phyloP scores from a whole-genome alignment of 163 green algal genomes.

The Volvox carteri region DNA sequence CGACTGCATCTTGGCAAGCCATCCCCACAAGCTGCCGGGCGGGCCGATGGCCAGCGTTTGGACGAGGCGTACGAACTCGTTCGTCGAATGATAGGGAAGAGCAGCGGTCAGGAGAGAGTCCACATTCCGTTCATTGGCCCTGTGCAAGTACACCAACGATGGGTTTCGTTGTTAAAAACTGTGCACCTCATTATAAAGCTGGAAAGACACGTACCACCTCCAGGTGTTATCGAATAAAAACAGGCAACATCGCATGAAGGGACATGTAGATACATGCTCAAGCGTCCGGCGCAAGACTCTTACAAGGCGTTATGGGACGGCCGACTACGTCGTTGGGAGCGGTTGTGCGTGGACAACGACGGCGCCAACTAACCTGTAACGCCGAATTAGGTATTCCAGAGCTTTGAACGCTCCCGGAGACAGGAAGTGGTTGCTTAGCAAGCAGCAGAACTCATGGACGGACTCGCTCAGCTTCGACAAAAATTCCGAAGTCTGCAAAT shows the following conservation, averaged over 20 bases:
- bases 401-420: constrained; percentile 80
- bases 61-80: constrained; percentile 93
- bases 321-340: not conserved
- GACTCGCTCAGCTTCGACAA: constrained; percentile 77
- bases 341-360: not conserved
- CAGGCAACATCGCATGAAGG: too few species aligned
- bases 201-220: too few species aligned
- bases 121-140: constrained; percentile 88
- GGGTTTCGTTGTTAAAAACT: too few species aligned
- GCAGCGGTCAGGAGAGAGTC: constrained; percentile 79
- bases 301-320: too few species aligned
- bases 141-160: constrained; percentile 61
- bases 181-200: too few species aligned
- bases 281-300: too few species aligned
- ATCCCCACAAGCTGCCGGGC: constrained; percentile 73
- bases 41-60: constrained; percentile 71
- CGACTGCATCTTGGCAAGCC: constrained; percentile 83
- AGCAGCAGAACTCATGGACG: constrained; percentile 79
- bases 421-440: constrained; percentile 90
- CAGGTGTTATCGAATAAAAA: too few species aligned
- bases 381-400: constrained; percentile 92
- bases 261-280: too few species aligned
- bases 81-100: constrained; percentile 92
- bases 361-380: constrained; percentile 81
- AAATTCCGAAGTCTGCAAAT: constrained; percentile 76